Percentiles rank a stretch among this genome's conserved stretches.
phyloP scores from a whole-genome alignment of 2,329 filamentous ascomycete genomes.

The Exutisphaerella laricina region DNA sequence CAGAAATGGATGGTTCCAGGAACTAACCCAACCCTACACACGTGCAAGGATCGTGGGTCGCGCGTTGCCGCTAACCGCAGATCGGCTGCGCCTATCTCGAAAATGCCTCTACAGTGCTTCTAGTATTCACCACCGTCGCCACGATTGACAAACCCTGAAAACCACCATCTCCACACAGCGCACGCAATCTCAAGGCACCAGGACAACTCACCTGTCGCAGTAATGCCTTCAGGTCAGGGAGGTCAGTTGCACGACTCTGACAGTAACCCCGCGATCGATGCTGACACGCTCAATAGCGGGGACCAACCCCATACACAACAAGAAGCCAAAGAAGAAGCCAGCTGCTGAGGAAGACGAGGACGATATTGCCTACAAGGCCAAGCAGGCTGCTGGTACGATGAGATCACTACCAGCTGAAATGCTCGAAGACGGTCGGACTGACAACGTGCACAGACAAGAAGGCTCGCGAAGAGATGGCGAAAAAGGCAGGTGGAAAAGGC shows the following conservation, averaged over 20 bases:
- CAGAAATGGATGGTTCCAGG: too few relatives aligned
- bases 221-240: constrained; percentile 49
- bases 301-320: constrained; percentile 56
- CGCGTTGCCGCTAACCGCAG: too few relatives aligned
- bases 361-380: constrained; percentile 74
- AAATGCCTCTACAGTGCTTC: too few relatives aligned
- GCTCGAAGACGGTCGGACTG: not conserved
- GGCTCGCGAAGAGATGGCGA: constrained; percentile 72
- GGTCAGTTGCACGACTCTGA: constrained; percentile 32
- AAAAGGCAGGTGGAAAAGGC: constrained; percentile 80
- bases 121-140: too few relatives aligned
- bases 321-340: constrained; percentile 77
- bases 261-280: not conserved
- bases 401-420: not conserved
- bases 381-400: constrained; percentile 72
- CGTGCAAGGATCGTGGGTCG: too few relatives aligned
- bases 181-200: not conserved
- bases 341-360: constrained; percentile 81
- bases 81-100: too few relatives aligned
- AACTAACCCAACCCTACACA: too few relatives aligned
- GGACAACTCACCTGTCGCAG: constrained; percentile 18
- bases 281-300: constrained; percentile 37
- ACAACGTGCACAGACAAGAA: constrained; percentile 52
- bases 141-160: too few relatives aligned
- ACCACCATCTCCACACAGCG: too few relatives aligned